Evolutionary conservation across 225 moss, liverwort and hornwort genomes (phyloP), one percentile per base, ranked within the genome.

Genomic region (Marchantia polymorpha): DNA sequence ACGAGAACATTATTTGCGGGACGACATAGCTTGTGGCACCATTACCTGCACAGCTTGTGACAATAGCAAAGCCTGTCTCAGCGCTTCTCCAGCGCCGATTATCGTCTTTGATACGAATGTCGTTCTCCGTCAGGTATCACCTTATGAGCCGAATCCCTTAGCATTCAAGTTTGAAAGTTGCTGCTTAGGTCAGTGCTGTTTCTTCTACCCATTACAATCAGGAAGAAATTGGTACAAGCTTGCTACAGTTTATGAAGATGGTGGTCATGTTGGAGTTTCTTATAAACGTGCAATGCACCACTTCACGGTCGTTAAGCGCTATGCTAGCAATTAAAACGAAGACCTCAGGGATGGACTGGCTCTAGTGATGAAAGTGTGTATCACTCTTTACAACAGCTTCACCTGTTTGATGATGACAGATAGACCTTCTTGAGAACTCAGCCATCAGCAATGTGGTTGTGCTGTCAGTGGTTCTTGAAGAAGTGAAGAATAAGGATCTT

Each of bases 391-490:
- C 61, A 73, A 39, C 60, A 80, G 52, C 9, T 17, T 53, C 26
- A 7, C 7, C 53, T 74, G 25, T 48, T 52, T 81, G 30, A 63
- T 82, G 10, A 67, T 82, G 22, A 29, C 88, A 99, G 97, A 95
- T 99, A 85, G 97, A 95, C 75, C 89, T 99, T 64, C 79, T 99
- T 84, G 97, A 99, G 87, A 99, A 95, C 67, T 90, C 85, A 83
- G 84, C 86, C 13, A 88, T 99, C 76, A 90, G 82, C 85, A 90
- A 99, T 63, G 94, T 93, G 72, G 91, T 99, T 51, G 91, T 99
- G 48, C 91, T 99, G 11, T 90, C 93, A 30, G 91, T 99, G 73
- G 94, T 99, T 81, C 52, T 99, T 81, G 97, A 95, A 63, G 97
- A 99, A 81, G 92, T 95, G 72, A 99, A 91, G 85, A 93, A 99